Evolutionary conservation across 495 filamentous ascomycete genomes (phyloP).

Genomic region (Penicillium antarcticum): DNA sequence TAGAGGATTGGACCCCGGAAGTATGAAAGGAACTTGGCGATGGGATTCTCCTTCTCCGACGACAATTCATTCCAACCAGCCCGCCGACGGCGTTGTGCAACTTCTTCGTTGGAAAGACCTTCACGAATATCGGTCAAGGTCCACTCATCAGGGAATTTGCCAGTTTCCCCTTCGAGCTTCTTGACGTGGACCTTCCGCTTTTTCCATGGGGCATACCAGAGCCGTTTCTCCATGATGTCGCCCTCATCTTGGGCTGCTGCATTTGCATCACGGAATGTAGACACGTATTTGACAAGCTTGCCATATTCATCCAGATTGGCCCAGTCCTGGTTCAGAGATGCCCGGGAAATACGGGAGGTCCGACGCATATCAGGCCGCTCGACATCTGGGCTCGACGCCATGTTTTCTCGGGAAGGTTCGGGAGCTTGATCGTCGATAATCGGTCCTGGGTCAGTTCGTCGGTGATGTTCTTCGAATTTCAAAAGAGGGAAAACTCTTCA

Average conservation of each 20-base stretch:
- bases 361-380: conserved; percentile 19
- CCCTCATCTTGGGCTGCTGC: conserved; percentile 22
- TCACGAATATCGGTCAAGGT: conserved; percentile 64
- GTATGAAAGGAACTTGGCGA: conserved; percentile 69
- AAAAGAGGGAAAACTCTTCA: background rate
- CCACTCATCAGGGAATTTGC: conserved; percentile 65
- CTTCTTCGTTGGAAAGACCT: conserved; percentile 53
- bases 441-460: too few relatives aligned
- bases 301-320: conserved; percentile 48
- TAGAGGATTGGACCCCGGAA: conserved; percentile 81
- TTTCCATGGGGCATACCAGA: conserved; percentile 58
- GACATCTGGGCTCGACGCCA: conserved; percentile 14
- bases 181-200: conserved; percentile 50
- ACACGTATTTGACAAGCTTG: conserved; percentile 61
- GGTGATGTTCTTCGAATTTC: too few relatives aligned
- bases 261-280: conserved; percentile 55
- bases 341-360: conserved; percentile 37
- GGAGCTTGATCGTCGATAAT: background rate
- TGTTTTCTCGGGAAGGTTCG: background rate
- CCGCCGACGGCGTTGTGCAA: conserved; percentile 55
- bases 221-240: conserved; percentile 29
- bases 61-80: conserved; percentile 70
- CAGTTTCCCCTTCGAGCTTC: conserved; percentile 24
- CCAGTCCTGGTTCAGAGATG: conserved; percentile 37
- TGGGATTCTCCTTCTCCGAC: conserved; percentile 70